These are phyloP conservation scores for Aspergillus tubingensis DNA, from an alignment of 2,329 filamentous ascomycete species.

Conservation along the genomic window DNA sequence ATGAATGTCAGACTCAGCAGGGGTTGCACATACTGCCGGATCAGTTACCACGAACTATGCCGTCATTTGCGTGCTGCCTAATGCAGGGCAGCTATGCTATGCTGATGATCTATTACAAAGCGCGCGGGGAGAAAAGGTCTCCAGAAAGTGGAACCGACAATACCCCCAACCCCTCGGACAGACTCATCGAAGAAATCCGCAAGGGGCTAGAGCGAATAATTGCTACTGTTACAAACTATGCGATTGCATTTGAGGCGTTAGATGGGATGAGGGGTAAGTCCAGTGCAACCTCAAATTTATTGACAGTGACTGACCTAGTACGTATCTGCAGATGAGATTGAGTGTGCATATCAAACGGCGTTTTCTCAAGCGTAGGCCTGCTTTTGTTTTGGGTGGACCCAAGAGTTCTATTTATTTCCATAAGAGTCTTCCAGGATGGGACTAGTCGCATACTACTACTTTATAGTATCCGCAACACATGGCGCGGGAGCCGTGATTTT, in stretches of 20 bases:
- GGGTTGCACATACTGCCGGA: constrained; percentile 21
- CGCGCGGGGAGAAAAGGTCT: constrained; percentile 38
- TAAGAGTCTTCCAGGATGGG: not conserved
- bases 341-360: constrained; percentile 45
- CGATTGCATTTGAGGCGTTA: constrained; percentile 45
- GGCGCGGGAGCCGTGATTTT: not conserved
- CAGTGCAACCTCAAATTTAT: not conserved
- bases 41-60: constrained; percentile 47
- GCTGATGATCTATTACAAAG: constrained; percentile 49
- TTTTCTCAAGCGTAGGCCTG: constrained; percentile 33
- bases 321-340: constrained; percentile 40
- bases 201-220: constrained; percentile 43
- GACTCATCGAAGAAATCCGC: constrained; percentile 39
- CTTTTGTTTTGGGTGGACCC: not conserved
- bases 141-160: constrained; percentile 26
- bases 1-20: constrained; percentile 16
- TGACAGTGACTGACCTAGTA: not conserved
- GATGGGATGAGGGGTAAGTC: constrained; percentile 47
- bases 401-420: constrained; percentile 6
- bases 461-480: not conserved
- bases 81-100: constrained; percentile 52
- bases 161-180: constrained; percentile 28
- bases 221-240: constrained; percentile 41
- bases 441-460: not conserved
- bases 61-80: constrained; percentile 49